phyloP scores from a whole-genome alignment of 495 filamentous ascomycete species.

The Xylaria sp. region DNA sequence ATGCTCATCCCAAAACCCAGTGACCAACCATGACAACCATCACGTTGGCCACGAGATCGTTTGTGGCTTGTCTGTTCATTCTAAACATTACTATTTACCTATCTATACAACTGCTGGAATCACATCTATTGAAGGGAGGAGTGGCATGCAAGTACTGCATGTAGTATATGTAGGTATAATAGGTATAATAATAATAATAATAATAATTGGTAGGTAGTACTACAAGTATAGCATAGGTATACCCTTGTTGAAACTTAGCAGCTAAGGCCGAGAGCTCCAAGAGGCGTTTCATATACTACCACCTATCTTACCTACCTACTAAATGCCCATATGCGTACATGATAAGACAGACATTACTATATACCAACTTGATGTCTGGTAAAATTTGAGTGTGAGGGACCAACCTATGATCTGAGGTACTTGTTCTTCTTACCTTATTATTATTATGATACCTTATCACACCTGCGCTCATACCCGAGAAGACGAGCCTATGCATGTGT shows the following conservation, averaged over 20 bases:
- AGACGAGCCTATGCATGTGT: background rate
- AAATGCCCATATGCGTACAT: background rate
- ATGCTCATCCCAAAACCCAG: background rate
- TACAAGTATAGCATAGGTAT: too few relatives aligned
- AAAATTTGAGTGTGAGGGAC: background rate
- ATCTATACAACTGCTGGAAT: background rate
- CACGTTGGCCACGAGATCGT: constrained; percentile 4
- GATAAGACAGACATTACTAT: background rate
- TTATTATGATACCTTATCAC: too few relatives aligned
- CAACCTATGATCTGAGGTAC: background rate
- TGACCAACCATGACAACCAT: constrained; percentile 9
- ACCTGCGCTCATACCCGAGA: background rate
- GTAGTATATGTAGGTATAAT: too few relatives aligned
- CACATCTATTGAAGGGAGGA: too few relatives aligned
- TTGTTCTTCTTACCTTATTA: background rate
- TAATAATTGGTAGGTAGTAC: too few relatives aligned
- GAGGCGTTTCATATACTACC: background rate
- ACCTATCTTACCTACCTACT: too few relatives aligned
- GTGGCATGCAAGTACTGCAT: too few relatives aligned
- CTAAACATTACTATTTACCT: background rate
- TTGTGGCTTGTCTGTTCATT: constrained; percentile 2
- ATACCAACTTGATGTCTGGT: background rate
- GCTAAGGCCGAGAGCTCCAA: background rate
- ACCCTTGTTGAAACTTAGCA: background rate
- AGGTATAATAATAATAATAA: too few relatives aligned